Evolutionary conservation across 225 moss, liverwort and hornwort genomes (phyloP), one percentile per base, ranked within the genome.

Genomic region (Lunularia cruciata): DNA sequence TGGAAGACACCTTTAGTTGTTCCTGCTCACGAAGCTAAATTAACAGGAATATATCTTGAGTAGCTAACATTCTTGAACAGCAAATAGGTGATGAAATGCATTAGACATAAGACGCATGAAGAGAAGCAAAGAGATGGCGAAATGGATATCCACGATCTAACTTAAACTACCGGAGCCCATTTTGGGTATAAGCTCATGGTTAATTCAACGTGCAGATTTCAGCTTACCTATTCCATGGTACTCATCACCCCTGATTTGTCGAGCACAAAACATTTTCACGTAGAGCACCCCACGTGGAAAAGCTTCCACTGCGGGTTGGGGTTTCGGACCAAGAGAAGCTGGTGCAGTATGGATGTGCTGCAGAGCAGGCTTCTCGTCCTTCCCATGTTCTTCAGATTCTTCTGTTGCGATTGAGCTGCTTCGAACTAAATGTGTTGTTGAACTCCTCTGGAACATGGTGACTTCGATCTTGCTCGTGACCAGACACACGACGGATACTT

Each of bases 211-310:
- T n/a, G n/a, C n/a, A n/a, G n/a, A n/a, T n/a, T n/a, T n/a, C n/a
- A 28, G 25, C 66, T 36, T 53, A 67, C 67, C 67, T 0, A 51
- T 51, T 37, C 67, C 67, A 27, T 37, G 67, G 37, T 67, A 67
- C 35, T 67, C 67, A 36, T 67, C 67, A 37, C 67, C 67, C 35
- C 67, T 49, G 19, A 67, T 67, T 23, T 67, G 51, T 35, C 67
- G 49, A 67, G 67, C 67, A 31, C 67, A 52, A 37, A 67, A 67
- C 49, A 67, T 34, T 20, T 51, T 67, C 51, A 67, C 67, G 19
- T 67, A 67, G 19, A 67, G 67, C 67, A 67, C 31, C 8, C 67
- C 67, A 11, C 67, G 67, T 20, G 67, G 51, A 36, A 67, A 67
- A 2, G n/a, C 36, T 11, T 67, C 67, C 51, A 67, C 12, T 2